phyloP scores from a whole-genome alignment of 169 alveolate species.

The Hepatocystis sp. region DNA sequence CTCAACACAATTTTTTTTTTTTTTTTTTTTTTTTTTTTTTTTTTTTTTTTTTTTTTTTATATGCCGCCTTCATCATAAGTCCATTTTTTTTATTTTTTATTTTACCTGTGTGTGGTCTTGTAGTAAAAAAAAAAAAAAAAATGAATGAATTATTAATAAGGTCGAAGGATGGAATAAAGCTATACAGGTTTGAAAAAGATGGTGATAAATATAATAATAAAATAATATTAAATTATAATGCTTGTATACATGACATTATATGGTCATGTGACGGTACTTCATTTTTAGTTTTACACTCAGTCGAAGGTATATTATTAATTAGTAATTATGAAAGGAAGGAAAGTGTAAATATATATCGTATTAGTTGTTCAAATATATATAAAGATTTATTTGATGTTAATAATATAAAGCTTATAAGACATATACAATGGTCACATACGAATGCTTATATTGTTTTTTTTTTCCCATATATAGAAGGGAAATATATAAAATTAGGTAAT shows the following conservation, averaged over 20 bases:
- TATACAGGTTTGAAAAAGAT: slow-evolving; percentile 28
- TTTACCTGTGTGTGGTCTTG: no score
- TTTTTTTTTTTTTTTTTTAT: no score
- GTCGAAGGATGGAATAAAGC: slow-evolving; percentile 48
- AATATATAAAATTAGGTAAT: slow-evolving; percentile 12
- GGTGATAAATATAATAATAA: slow-evolving; percentile 16
- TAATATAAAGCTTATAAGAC: slow-evolving; percentile 27
- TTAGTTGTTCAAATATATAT: slow-evolving; percentile 17
- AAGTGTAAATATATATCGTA: not conserved
- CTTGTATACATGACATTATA: slow-evolving; percentile 54
- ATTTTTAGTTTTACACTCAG: slow-evolving; percentile 40
- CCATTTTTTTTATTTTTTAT: no score
- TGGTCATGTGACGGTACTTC: slow-evolving; percentile 63
- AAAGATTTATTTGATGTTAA: slow-evolving; percentile 30
- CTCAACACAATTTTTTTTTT: no score
- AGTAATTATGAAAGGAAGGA: slow-evolving; percentile 2
- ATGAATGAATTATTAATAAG: slow-evolving; percentile 59
- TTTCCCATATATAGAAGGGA: slow-evolving; percentile 41
- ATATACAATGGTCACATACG: slow-evolving; percentile 65
- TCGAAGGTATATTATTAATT: slow-evolving; percentile 34
- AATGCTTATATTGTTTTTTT: slow-evolving; percentile 50
- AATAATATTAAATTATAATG: slow-evolving; percentile 43
- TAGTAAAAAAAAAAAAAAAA: not conserved
- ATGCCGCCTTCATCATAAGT: no score
- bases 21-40: no score